Evolutionary conservation across 2,329 filamentous ascomycete species (phyloP).

Genomic region (Paracoccidioides brasiliensis): DNA sequence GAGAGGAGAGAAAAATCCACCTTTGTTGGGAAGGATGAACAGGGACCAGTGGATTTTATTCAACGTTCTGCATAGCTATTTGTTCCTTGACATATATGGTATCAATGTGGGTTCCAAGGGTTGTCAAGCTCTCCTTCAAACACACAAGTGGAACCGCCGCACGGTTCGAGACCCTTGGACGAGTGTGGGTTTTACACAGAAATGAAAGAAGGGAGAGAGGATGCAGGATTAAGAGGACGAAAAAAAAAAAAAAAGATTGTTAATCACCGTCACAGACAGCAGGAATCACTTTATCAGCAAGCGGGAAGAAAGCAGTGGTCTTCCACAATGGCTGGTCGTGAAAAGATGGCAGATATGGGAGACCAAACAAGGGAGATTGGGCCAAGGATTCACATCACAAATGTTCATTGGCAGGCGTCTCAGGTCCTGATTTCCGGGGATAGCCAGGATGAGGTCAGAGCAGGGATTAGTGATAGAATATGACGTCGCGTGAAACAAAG

Average conservation of each 20-base stretch:
- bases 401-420: not conserved
- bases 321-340: not conserved
- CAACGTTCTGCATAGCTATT: not conserved
- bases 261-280: not conserved
- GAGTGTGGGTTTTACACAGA: not conserved
- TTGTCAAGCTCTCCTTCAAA: not conserved
- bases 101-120: not conserved
- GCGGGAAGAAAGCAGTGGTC: not conserved
- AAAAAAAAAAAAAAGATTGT: too few species aligned
- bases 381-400: not conserved
- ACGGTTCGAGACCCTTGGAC: not conserved
- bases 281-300: not conserved
- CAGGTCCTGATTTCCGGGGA: not conserved
- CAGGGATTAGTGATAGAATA: not conserved
- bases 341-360: not conserved
- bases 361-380: not conserved
- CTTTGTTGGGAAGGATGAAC: not conserved
- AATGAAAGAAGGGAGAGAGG: not conserved
- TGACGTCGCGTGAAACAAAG: constrained; percentile 1
- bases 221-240: not conserved
- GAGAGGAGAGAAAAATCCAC: not conserved
- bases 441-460: not conserved
- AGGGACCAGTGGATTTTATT: not conserved
- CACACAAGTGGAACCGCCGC: not conserved
- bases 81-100: not conserved